These are phyloP conservation scores for Colletotrichum sp. DNA, from an alignment of 2,329 filamentous ascomycete genomes.

Conservation along the genomic window DNA sequence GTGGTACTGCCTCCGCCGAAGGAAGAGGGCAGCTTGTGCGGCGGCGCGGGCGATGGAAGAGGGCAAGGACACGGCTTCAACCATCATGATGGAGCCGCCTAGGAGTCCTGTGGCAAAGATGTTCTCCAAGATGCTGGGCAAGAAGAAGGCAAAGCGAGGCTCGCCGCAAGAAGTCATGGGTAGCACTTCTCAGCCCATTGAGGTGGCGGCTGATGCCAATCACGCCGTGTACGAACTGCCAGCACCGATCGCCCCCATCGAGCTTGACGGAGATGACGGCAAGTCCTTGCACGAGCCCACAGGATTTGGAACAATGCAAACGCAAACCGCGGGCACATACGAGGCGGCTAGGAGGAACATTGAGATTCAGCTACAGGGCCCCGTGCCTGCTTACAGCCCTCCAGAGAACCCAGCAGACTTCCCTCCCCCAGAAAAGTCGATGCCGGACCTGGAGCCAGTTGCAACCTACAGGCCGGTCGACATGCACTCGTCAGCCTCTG, in stretches of 20 bases:
- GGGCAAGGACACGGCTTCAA: conserved; percentile 41
- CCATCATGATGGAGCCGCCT: conserved; percentile 37
- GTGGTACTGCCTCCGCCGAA: conserved; percentile 39
- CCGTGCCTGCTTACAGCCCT: conserved; percentile 54
- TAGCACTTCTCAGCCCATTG: conserved; percentile 38
- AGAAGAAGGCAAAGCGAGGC: conserved; percentile 34
- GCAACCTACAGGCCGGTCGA: conserved; percentile 39
- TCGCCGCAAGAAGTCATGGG: conserved; percentile 27
- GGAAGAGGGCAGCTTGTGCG: conserved; percentile 33
- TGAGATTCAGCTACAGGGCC: conserved; percentile 55
- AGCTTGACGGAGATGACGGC: conserved; percentile 50
- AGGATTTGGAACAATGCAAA: conserved; percentile 45
- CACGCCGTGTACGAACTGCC: conserved; percentile 60
- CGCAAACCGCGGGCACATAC: conserved; percentile 50
- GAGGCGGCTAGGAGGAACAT: conserved; percentile 56
- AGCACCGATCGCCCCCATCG: conserved; percentile 49
- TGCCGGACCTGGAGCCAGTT: conserved; percentile 36
- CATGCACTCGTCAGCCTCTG: conserved; percentile 31
- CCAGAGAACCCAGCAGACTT: conserved; percentile 34
- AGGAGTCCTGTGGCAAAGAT: conserved; percentile 42
- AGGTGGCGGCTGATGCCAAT: conserved; percentile 46
- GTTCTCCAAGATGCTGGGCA: conserved; percentile 47
- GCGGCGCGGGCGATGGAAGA: conserved; percentile 29
- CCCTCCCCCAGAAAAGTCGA: conserved; percentile 33
- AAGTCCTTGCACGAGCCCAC: conserved; percentile 42